Evolutionary conservation across 768 basidiomycete genomes (phyloP), one percentile per base, ranked within the genome.

Genomic region (Tricholoma matsutake): DNA sequence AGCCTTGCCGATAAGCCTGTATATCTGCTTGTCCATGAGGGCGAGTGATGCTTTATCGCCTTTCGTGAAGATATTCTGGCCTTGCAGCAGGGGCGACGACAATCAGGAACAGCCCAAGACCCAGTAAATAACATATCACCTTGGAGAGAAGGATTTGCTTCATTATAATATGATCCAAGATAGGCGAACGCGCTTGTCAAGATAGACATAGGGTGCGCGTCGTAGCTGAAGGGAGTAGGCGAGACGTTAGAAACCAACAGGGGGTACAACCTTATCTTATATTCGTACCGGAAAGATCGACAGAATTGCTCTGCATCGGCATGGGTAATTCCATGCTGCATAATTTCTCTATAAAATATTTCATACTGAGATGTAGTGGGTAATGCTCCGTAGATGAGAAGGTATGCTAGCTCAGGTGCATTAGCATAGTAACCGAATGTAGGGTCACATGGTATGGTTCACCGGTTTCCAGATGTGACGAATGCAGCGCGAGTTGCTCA

Each of bases 161-260:
- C 92, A 66, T 82, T 78, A 68, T 94, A 94, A 71, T 92, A 92
- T 6, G 91, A 92, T 4, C 94, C 93, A 20, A 96, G 75, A 68
- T 95, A 94, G 6, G 94, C 86, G 66, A 96, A 91, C 4, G 91
- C 91, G 65, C 89, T 91, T 4, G 89, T 92, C 49, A 94, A 79
- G 64, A 95, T 94, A 18, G 91, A 86, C 93, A 94, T 95, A 0
- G 94, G 94, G 68, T 96, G 94, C 1, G 94, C 90, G 63, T 96
- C 94, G 69, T 94, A 93, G 54, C 92, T 91, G 59, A n/a, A 22
- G 18, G 16, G 4, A 55, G 45, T 20, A 32, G 52, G 35, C 35
- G 28, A 37, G 39, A 58, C 10, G n/a, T 41, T 13, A 16, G 57
- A 56, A 58, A 34, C 29, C 18, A 4, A 16, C 5, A 10, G 11